Conservation (phyloP, 345 rosid genomes). For the Erodium maritimum region DNA sequence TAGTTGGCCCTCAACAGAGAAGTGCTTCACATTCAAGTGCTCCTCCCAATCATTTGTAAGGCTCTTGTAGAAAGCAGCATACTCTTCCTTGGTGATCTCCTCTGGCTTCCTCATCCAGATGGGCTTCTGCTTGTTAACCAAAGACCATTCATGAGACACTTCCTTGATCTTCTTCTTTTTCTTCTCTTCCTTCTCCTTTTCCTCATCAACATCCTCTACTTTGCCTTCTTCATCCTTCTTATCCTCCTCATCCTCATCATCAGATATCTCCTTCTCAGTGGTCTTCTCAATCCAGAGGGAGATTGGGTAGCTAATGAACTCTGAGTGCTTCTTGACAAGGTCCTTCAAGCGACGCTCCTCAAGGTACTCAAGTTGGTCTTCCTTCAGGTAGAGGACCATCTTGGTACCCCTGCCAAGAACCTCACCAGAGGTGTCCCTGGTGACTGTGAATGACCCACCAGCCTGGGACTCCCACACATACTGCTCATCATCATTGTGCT, state of each 20-base stretch:
- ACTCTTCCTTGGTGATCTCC: slow-evolving; percentile 18
- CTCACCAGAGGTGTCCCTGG: slow-evolving; percentile 4
- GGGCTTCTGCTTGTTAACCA: slow-evolving; percentile 16
- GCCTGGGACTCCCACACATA: slow-evolving; percentile 4
- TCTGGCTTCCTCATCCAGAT: slow-evolving; percentile 19
- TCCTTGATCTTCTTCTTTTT: slow-evolving; percentile 19
- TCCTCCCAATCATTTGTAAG: slow-evolving; percentile 18
- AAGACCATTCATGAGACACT: slow-evolving; percentile 13
- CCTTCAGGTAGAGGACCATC: slow-evolving; percentile 9
- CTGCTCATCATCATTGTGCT: slow-evolving; percentile 3
- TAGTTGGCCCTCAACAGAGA: slow-evolving; percentile 18
- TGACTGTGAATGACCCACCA: slow-evolving; percentile 1
- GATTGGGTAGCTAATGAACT: slow-evolving; percentile 16
- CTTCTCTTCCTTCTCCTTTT: slow-evolving; percentile 12
- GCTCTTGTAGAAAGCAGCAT: slow-evolving; percentile 15
- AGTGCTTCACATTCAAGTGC: slow-evolving; percentile 18
- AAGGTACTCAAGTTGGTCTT: slow-evolving; percentile 12
- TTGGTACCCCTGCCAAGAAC: slow-evolving; percentile 3
- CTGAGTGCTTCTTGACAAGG: slow-evolving; percentile 12
- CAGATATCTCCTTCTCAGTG: slow-evolving; percentile 16
- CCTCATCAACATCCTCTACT: slow-evolving; percentile 17
- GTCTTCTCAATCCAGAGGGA: slow-evolving; percentile 17
- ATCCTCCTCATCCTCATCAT: slow-evolving; percentile 15
- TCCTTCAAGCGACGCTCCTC: slow-evolving; percentile 12
- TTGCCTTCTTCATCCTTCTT: slow-evolving; percentile 13